These are phyloP conservation scores for Helicocarpus griseus DNA, from an alignment of 2,329 filamentous ascomycete species.

Conservation along the genomic window DNA sequence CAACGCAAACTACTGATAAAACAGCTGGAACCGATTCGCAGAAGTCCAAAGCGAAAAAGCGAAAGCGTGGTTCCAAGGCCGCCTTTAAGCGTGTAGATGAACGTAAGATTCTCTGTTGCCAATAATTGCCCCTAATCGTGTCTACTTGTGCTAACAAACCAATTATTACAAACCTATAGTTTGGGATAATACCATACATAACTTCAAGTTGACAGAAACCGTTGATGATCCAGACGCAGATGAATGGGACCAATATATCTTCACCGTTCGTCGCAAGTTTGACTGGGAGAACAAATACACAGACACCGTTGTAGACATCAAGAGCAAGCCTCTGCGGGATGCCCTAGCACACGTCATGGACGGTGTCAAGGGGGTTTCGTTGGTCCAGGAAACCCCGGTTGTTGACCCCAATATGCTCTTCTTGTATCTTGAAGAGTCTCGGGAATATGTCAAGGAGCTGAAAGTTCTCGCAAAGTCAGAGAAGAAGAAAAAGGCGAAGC, in stretches of 20 bases:
- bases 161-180: conserved; percentile 19
- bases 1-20: neutral
- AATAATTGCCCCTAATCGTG: conserved; percentile 20
- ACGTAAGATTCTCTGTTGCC: conserved; percentile 21
- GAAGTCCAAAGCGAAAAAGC: conserved; percentile 27
- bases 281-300: conserved; percentile 75
- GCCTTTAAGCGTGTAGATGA: conserved; percentile 63
- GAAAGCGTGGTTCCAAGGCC: conserved; percentile 43
- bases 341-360: conserved; percentile 63
- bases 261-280: conserved; percentile 73
- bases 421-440: conserved; percentile 70
- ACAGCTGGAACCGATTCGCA: neutral
- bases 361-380: conserved; percentile 64
- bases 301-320: conserved; percentile 69
- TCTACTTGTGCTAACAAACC: conserved; percentile 3
- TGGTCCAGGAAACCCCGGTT: conserved; percentile 70
- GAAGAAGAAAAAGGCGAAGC: conserved; percentile 34
- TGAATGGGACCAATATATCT: conserved; percentile 69
- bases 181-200: conserved; percentile 49
- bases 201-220: conserved; percentile 60
- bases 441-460: conserved; percentile 52
- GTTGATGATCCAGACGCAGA: conserved; percentile 51
- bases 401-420: conserved; percentile 64
- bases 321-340: conserved; percentile 67
- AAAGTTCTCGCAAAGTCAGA: conserved; percentile 55